Base-by-base conservation (phyloP, 164 flowering plant species). In the Brasenia schreberi region DNA sequence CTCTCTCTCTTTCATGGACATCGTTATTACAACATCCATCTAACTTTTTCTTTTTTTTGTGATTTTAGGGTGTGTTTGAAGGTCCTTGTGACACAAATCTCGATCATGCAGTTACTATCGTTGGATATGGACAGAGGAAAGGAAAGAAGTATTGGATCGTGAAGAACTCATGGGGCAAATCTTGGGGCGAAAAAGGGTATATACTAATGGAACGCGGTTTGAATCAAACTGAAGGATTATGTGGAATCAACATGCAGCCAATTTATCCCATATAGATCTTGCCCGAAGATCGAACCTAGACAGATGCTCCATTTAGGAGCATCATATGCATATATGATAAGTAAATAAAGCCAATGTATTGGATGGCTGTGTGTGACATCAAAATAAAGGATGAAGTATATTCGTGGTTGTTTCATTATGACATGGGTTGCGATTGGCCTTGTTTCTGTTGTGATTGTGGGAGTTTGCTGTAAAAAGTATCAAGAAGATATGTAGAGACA, bases 131-230 rank as follows among this genome's bases (percentile, higher is more conserved):
- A 4, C 1, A 63, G 44, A 3, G 71, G 14, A 73, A 77, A 63
- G 85, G 82, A 0, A 77, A 67, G 49, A 75, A 79, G 66, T 77
- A 78, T 62, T 80, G 86, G 86, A 18, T 80, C 11, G 72, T 72
- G 5, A 82, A 77, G 67, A 82, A 78, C 43, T 80, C 83, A 18
- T 82, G 80, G 83, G 82, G 82, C 0, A 58, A 62, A 0, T 5
- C 7, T 0, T 80, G 82, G 81, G 82, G 84, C 1, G 84, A 81
- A 65, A 59, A 63, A 14, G 83, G 87, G 16, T 81, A 74, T 66
- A 78, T 81, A 5, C 73, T 70, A 67, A 76, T 81, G 68, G 49
- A 72, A 14, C 70, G 82, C 63, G 78, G 70, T 56, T 66, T 74
- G 18, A 61, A n/a, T 18, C 12, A 0, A 61, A 17, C 71, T 23